Percentiles rank a stretch among this genome's conserved stretches.
These are phyloP conservation scores for Paramecium caudatum DNA, from an alignment of 73 alveolate genomes.

Conservation along the genomic window DNA sequence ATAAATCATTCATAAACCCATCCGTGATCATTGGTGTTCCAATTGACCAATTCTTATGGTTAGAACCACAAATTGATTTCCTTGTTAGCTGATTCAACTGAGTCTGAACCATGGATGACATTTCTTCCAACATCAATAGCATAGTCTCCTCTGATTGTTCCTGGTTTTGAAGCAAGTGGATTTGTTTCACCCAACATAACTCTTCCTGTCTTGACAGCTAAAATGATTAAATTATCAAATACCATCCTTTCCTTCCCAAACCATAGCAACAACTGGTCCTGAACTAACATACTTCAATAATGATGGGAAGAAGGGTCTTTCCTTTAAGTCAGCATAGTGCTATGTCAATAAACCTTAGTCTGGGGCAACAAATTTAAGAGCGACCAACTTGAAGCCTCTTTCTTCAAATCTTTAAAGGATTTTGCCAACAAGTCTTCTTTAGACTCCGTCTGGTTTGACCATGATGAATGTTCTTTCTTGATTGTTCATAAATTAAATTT, in stretches of 20 bases:
- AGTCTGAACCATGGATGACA: constrained; percentile 98
- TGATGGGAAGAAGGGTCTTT: constrained; percentile 95
- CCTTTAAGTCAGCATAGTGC: constrained; percentile 96
- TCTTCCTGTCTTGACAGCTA: constrained; percentile 93
- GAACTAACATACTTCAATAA: constrained; percentile 91
- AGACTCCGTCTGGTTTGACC: constrained; percentile 99
- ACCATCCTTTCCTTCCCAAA: constrained; percentile 97
- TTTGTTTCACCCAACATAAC: constrained; percentile 97
- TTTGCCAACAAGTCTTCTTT: constrained; percentile 98
- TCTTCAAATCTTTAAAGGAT: constrained; percentile 95
- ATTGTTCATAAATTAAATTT: constrained; percentile 1
- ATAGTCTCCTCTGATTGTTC: constrained; percentile 99
- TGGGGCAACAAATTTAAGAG: constrained; percentile 92
- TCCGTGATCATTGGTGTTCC: constrained; percentile 88
- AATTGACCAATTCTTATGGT: constrained; percentile 88
- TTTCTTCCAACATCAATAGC: constrained; percentile 97
- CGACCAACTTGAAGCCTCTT: constrained; percentile 97
- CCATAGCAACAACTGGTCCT: constrained; percentile 99
- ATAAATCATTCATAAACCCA: constrained; percentile 98
- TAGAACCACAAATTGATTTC: constrained; percentile 98
- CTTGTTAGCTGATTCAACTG: constrained; percentile 94
- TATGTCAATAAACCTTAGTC: constrained; percentile 88
- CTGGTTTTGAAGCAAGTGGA: constrained; percentile 97
- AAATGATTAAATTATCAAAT: neutral
- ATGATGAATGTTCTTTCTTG: constrained; percentile 97